Base-by-base conservation (phyloP, 2,329 filamentous ascomycete species). In the Nigrospora oryzae region DNA sequence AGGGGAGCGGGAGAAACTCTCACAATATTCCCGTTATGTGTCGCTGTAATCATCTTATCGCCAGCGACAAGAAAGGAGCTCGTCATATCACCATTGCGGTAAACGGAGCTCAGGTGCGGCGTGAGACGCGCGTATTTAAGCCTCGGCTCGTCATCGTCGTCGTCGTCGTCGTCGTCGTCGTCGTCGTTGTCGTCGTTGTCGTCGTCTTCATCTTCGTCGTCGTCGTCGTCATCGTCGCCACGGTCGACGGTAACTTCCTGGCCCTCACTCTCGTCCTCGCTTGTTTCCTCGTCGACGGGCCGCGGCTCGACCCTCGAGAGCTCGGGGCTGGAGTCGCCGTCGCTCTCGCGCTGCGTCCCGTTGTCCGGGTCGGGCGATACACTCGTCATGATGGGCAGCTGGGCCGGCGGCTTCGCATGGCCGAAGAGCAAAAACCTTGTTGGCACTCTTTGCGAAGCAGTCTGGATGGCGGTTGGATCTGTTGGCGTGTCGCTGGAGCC, bases 41-140 rank as follows among this genome's bases (percentile, higher is more conserved):
- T 96, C 53, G 91, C 93, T 55, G 95, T 74, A 50, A 96, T 84
- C 91, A 97, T 95, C 71, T 97, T 97, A 71, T 98, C 91, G 43
- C 91, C 91, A 36, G 86, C 86, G 41, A 95, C 88, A 41, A 94
- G 69, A 62, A 95, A 95, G 10, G 87, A 74, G 64, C 90, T 96
- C 23, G 91, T 96, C 54, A 89, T 88, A 75, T 98, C 93, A 55
- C 89, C 90, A 68, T 95, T 95, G 47, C 89, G 83, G 68, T 98
- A 98, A 32, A 96, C 79, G 37, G 84, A 72, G 23, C 77, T 81
- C 49, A 98, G 69, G 56, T 84, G 83, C 49, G 83, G 84, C 8
- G 93, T 97, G 54, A 97, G 68, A 40, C 89, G 84, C 42, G 84
- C 85, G 63, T 96, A 96, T 66, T 98, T 98, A 56, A 98, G 78